phyloP scores from a whole-genome alignment of 345 rosid genomes.

The Psidium guajava region DNA sequence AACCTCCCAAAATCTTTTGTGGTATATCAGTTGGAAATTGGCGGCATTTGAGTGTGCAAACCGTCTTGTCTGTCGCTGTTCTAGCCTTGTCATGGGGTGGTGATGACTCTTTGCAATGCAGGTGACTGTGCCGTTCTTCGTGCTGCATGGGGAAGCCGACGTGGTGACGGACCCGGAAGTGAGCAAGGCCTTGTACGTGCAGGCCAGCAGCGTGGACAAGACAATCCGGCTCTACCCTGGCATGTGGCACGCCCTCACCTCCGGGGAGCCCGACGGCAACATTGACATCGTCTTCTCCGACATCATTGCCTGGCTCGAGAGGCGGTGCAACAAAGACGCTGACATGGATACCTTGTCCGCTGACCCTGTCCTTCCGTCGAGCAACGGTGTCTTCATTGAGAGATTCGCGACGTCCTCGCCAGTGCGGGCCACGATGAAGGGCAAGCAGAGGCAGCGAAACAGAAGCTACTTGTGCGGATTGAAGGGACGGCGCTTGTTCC shows the following conservation, averaged over 20 bases:
- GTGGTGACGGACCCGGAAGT: conserved; percentile 90
- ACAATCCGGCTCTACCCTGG: conserved; percentile 74
- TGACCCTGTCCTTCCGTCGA: not conserved
- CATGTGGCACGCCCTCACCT: conserved; percentile 90
- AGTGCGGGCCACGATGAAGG: not conserved
- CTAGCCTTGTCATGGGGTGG: not conserved
- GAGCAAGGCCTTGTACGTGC: conserved; percentile 74
- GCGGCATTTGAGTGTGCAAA: not conserved
- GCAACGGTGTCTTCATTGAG: not conserved
- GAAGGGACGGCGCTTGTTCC: conserved; percentile 40
- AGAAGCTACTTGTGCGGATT: conserved; percentile 48
- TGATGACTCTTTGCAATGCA: conserved; percentile 9
- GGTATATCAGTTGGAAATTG: not conserved
- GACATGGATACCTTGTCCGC: not conserved
- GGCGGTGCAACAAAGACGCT: conserved; percentile 12
- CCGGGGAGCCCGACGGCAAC: conserved; percentile 80
- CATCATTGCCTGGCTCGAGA: conserved; percentile 62
- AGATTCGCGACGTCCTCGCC: not conserved
- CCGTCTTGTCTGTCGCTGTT: not conserved
- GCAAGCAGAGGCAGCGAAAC: not conserved
- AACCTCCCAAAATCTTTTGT: not conserved
- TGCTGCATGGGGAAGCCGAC: conserved; percentile 93
- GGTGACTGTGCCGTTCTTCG: conserved; percentile 74
- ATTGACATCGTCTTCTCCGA: conserved; percentile 62
- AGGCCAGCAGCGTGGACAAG: conserved; percentile 69